Evolutionary conservation across 202 grass and related monocot species (phyloP).

Genomic region (Zizania palustris): DNA sequence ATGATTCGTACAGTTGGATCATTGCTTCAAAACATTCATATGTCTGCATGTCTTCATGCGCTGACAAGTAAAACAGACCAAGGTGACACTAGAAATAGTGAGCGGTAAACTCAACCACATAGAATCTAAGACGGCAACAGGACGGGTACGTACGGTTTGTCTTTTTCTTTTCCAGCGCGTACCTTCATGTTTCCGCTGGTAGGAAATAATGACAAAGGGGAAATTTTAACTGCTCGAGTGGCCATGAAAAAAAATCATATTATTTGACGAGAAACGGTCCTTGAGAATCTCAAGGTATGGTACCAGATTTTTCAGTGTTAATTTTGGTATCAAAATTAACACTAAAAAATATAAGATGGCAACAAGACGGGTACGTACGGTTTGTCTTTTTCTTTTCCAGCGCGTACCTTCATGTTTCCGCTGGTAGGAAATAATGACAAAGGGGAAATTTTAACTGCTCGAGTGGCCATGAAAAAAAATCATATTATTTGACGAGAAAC

Average conservation of each 20-base stretch:
- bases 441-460: background rate
- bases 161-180: no score
- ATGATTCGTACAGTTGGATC: conserved; percentile 4
- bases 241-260: background rate
- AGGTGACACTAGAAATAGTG: conserved; percentile 6
- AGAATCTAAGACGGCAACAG: conserved; percentile 32
- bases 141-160: no score
- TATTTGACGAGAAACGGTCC: no score
- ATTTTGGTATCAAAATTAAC: no score
- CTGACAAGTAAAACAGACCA: conserved; percentile 42
- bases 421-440: conserved; percentile 1
- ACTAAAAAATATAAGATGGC: conserved; percentile 40
- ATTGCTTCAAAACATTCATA: conserved; percentile 39
- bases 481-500: background rate
- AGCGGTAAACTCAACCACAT: conserved; percentile 13
- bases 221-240: background rate
- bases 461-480: background rate
- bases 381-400: no score
- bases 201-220: conserved; percentile 3
- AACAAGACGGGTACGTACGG: no score
- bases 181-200: background rate
- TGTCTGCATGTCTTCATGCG: conserved; percentile 14
- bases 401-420: background rate
- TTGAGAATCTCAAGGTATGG: no score
- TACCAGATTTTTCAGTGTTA: no score